Conservation (phyloP, 345 rosid genomes). For the Gossypium turneri region DNA sequence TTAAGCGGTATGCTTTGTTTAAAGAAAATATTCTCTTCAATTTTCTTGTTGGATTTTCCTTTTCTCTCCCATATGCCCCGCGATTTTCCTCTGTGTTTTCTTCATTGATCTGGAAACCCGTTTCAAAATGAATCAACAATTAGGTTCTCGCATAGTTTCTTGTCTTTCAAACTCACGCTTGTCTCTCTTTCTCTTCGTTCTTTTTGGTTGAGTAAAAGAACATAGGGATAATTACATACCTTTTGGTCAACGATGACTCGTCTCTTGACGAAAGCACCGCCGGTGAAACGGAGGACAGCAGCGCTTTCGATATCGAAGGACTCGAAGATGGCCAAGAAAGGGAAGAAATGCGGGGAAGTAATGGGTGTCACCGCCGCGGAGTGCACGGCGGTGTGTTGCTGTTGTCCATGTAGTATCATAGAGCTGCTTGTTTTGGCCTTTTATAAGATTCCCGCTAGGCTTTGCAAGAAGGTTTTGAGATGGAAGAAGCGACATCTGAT, state of each 20-base stretch:
- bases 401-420: conserved; percentile 58
- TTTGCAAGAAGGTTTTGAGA: conserved; percentile 51
- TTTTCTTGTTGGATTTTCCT: not conserved
- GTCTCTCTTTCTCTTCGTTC: too few relatives aligned
- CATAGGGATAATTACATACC: not conserved
- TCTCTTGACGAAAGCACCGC: conserved; percentile 24
- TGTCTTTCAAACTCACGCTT: not conserved
- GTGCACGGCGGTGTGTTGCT: conserved; percentile 67
- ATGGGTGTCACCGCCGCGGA: conserved; percentile 68
- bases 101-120: not conserved
- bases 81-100: not conserved
- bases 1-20: not conserved
- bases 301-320: conserved; percentile 20
- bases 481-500: conserved; percentile 28
- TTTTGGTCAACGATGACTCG: conserved; percentile 26
- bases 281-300: not conserved
- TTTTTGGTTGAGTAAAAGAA: not conserved
- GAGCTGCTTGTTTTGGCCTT: conserved; percentile 54
- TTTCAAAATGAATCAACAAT: not conserved
- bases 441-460: conserved; percentile 53
- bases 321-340: not conserved
- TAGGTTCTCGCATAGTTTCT: not conserved
- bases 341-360: conserved; percentile 39
- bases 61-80: not conserved
- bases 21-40: not conserved